A percentile compares a stretch with the other conserved stretches of the same genome.
These are phyloP conservation scores for Gentiana straminea DNA, from an alignment of 257 asterid species.

Conservation along the genomic window DNA sequence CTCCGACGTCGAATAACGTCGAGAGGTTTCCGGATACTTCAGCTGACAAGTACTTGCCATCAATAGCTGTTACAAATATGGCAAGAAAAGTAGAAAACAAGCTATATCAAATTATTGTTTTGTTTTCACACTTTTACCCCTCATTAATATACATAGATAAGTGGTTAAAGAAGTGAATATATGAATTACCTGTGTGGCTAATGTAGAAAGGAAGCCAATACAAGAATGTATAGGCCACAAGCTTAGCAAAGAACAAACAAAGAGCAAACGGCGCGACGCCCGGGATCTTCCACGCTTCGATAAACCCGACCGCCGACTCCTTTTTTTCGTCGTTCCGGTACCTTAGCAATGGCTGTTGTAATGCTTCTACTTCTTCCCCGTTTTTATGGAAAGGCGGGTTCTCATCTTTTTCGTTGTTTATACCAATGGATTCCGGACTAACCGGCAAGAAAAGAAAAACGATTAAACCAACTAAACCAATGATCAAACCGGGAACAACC, in stretches of 20 bases:
- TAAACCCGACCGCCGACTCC: slow-evolving; percentile 61
- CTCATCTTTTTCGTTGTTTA: slow-evolving; percentile 31
- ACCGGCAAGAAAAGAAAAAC: slow-evolving; percentile 72
- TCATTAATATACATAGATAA: not conserved
- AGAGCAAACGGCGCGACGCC: slow-evolving; percentile 91
- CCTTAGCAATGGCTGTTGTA: slow-evolving; percentile 46
- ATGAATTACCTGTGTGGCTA: slow-evolving; percentile 75
- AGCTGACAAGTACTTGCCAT: slow-evolving; percentile 62
- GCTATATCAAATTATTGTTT: not conserved
- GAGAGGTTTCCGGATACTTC: slow-evolving; percentile 85
- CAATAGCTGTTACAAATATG: slow-evolving; percentile 48
- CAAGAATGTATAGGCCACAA: slow-evolving; percentile 89
- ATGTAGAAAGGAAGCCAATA: slow-evolving; percentile 97
- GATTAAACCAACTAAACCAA: slow-evolving; percentile 44
- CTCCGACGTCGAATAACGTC: slow-evolving; percentile 87
- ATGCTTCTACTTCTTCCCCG: slow-evolving; percentile 30
- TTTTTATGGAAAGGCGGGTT: slow-evolving; percentile 31
- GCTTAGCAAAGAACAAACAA: slow-evolving; percentile 83
- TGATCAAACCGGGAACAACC: slow-evolving; percentile 71
- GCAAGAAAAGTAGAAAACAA: not conserved
- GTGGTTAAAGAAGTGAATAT: not conserved
- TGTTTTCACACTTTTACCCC: no score
- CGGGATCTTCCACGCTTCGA: slow-evolving; percentile 88
- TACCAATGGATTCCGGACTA: slow-evolving; percentile 60
- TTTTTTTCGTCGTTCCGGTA: slow-evolving; percentile 20